A percentile compares a stretch with the other conserved stretches of the same genome.
Conservation (phyloP, 129 eudicot species). For the Daucus carota region DNA sequence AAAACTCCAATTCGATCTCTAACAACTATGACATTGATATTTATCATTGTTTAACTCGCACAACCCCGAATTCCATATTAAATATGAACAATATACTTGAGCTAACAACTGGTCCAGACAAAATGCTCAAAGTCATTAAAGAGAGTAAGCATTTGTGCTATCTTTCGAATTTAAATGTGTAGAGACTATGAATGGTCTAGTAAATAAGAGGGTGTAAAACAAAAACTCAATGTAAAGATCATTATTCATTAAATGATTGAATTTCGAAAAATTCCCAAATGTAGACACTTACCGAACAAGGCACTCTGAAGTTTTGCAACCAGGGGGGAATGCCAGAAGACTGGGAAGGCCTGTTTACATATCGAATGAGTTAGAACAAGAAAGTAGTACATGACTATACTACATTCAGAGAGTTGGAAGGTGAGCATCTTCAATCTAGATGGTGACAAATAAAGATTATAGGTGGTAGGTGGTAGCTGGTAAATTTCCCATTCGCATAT, state of each 20-base stretch:
- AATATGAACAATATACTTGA: background rate
- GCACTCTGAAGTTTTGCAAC: slow-evolving; percentile 70
- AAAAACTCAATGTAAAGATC: background rate
- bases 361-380: slow-evolving; percentile 5
- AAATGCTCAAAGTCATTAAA: background rate
- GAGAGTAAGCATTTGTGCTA: background rate
- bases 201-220: background rate
- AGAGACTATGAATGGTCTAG: background rate
- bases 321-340: slow-evolving; percentile 71
- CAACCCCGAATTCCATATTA: background rate
- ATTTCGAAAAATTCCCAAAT: background rate
- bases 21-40: background rate
- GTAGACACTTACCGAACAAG: slow-evolving; percentile 51
- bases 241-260: background rate
- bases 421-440: background rate
- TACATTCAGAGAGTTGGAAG: background rate
- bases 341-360: slow-evolving; percentile 68
- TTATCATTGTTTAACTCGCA: background rate
- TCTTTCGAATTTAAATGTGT: background rate
- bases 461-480: background rate
- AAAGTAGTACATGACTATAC: background rate
- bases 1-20: background rate
- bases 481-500: background rate
- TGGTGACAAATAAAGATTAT: background rate
- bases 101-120: background rate